These are phyloP conservation scores for Lablab purpureus DNA, from an alignment of 306 rosid species.

Conservation along the genomic window DNA sequence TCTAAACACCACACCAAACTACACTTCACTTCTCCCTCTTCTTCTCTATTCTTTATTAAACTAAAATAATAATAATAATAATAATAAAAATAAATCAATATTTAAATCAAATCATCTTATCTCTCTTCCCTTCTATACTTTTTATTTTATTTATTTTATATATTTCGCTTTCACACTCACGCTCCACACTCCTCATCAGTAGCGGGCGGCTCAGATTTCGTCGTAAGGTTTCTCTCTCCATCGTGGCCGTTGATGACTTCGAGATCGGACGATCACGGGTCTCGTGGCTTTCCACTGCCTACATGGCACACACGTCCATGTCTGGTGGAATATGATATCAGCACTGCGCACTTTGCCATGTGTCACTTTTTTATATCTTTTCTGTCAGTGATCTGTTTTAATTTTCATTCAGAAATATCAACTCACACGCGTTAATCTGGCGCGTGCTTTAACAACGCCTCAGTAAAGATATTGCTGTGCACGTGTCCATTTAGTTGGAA, in stretches of 20 bases:
- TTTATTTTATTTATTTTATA: not conserved
- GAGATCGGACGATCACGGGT: not conserved
- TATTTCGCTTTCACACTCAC: not conserved
- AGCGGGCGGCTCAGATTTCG: constrained; percentile 28
- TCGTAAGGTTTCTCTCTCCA: not conserved
- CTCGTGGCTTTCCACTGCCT: not conserved
- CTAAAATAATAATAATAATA: not conserved
- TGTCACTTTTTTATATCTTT: not conserved
- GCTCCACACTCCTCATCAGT: not conserved
- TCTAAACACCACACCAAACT: too few species aligned
- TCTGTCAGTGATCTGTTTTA: too few species aligned
- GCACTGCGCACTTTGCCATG: not conserved
- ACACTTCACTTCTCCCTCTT: constrained; percentile 17
- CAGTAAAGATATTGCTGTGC: not conserved
- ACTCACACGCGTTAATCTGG: not conserved
- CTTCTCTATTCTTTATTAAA: not conserved
- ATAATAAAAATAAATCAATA: not conserved
- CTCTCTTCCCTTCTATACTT: not conserved
- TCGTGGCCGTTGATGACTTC: not conserved
- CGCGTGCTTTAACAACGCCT: not conserved
- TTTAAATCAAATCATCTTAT: not conserved
- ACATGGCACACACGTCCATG: constrained; percentile 41
- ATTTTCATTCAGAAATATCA: too few species aligned
- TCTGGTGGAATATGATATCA: constrained; percentile 19
- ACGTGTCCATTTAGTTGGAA: not conserved